Base-by-base conservation (phyloP, 1,284 basidiomycete genomes). In the Meripilus lineatus region DNA sequence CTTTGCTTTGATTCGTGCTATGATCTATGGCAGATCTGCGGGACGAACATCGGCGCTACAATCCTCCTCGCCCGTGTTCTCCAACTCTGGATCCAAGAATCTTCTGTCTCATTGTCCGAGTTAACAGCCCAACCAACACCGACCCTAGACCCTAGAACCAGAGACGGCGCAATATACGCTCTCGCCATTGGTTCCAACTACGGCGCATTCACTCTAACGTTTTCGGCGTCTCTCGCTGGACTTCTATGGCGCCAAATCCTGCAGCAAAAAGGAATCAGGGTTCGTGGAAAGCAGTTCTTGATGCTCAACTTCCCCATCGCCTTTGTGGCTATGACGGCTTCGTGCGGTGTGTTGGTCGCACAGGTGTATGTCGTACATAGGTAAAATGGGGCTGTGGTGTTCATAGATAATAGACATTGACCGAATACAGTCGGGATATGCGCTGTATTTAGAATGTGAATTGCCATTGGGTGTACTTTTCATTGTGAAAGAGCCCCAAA, bases 31-130 rank as follows among this genome's bases (percentile, higher is more conserved):
- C 50, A 72, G 76, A 61, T 93, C 38, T 82, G 89, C 18, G 93
- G 93, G 0, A 97, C 94, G 8, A 97, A 97, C 62, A 97, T 98
- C 45, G 95, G 94, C 32, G 89, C 92, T 2, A 97, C 94, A 0
- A 95, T 99, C 58, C 74, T 99, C 22, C 77, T 97, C 18, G 79
- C 82, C 34, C 72, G 82, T 34, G 72, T 83, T 26, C 59, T 81
- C 5, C 72, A 72, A 49, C 57, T 63, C 25, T 71, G 67, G 67
- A 46, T 59, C 48, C 37, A 22, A 4, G 15, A 4, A 10, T 25
- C 58, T 11, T 37, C 52, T 5, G 33, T 49, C 7, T 42, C 57
- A 37, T 26, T 50, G 35, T 38, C 15, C 15, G 15, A 15, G 7
- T 4, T 14, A 4, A 20, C 36, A 5, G 5, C 36, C 5, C 4